These are phyloP conservation scores for Astrephomene gubernaculifera DNA, from an alignment of 139 green algal species.

Conservation along the genomic window DNA sequence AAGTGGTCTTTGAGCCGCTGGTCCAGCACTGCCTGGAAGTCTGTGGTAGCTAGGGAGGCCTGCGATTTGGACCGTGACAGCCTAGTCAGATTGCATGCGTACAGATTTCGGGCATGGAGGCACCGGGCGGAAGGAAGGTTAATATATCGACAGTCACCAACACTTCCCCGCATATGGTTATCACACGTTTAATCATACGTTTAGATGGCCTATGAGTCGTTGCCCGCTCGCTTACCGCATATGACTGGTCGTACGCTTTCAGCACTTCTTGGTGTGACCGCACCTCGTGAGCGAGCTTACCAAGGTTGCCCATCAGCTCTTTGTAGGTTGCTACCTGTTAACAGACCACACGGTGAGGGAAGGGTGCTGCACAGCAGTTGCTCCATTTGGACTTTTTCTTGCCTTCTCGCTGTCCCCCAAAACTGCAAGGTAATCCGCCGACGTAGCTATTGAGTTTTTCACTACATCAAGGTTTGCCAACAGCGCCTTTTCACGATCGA, in stretches of 20 bases:
- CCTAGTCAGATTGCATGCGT: no score
- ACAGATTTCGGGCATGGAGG: no score
- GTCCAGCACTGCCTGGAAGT: constrained; percentile 10
- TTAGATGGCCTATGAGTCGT: no score
- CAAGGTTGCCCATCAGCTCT: constrained; percentile 5
- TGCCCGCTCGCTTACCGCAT: no score
- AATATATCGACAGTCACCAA: no score
- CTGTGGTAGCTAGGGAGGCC: constrained; percentile 3
- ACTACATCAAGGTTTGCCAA: background rate
- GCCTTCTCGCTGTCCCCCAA: constrained; percentile 2
- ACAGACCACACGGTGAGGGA: no score
- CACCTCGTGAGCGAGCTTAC: constrained; percentile 9
- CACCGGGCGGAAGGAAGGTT: no score
- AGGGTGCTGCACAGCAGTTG: background rate
- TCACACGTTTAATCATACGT: no score
- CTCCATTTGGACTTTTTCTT: background rate
- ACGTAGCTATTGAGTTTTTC: background rate
- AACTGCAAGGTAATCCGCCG: background rate
- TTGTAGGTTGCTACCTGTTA: constrained; percentile 14
- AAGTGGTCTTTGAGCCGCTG: background rate
- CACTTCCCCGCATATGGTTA: no score
- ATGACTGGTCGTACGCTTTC: background rate
- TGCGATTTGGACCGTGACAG: no score
- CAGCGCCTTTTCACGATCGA: background rate
- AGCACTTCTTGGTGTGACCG: background rate